A percentile compares a stretch with the other conserved stretches of the same genome.
These are phyloP conservation scores for Lecanosticta acicola DNA, from an alignment of 2,329 filamentous ascomycete genomes.

Conservation along the genomic window DNA sequence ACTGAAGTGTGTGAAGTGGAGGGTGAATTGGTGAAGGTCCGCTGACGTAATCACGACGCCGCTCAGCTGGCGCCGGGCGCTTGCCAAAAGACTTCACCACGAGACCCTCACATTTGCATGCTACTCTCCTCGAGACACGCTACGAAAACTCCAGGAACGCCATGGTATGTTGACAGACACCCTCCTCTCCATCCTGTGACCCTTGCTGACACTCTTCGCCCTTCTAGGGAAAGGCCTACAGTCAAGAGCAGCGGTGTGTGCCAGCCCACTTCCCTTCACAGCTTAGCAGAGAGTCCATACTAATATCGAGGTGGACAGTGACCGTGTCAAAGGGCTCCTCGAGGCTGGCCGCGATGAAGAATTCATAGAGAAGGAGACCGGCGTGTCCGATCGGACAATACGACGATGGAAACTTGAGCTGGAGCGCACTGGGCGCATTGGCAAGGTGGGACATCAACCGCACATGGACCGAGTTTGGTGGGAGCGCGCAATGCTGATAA, in stretches of 20 bases:
- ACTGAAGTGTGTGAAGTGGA: no score
- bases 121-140: not conserved
- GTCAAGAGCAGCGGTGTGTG: slow-evolving; percentile 24
- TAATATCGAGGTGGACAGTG: not conserved
- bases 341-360: slow-evolving; percentile 33
- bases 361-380: slow-evolving; percentile 34
- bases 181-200: not conserved
- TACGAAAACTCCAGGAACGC: not conserved
- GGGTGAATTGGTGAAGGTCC: no score
- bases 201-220: not conserved
- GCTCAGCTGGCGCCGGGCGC: no score
- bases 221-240: slow-evolving; percentile 6
- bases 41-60: no score
- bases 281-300: not conserved
- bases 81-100: no score
- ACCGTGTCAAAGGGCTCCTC: slow-evolving; percentile 17
- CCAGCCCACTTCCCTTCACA: slow-evolving; percentile 6
- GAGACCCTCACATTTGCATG: not conserved
- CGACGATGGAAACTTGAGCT: slow-evolving; percentile 35
- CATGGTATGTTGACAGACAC: not conserved
- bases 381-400: slow-evolving; percentile 33
- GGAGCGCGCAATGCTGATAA: not conserved
- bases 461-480: not conserved
- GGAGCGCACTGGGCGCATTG: slow-evolving; percentile 33
- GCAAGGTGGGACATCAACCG: slow-evolving; percentile 23